These are phyloP conservation scores for Arachis hypogaea DNA, from an alignment of 306 rosid genomes.

Conservation along the genomic window DNA sequence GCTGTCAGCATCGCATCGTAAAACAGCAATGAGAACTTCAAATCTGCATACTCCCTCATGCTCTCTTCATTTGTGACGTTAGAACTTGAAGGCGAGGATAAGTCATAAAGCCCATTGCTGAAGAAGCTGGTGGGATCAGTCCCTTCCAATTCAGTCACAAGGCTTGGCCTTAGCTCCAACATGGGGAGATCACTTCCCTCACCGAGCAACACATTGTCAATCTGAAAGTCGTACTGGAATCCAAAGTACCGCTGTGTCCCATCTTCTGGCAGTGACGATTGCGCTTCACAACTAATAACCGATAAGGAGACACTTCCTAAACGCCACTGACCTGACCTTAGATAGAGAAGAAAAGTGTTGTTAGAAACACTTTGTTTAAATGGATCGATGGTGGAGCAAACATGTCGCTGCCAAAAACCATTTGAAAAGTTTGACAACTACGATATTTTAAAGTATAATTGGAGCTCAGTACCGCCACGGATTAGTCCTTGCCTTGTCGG, in stretches of 20 bases:
- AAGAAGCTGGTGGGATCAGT: constrained; percentile 50
- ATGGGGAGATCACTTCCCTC: constrained; percentile 69
- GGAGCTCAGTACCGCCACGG: too few species aligned
- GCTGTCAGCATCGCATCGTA: constrained; percentile 72
- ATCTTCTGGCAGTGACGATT: constrained; percentile 47
- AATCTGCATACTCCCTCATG: constrained; percentile 76
- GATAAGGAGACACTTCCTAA: constrained; percentile 63
- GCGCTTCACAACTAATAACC: constrained; percentile 42
- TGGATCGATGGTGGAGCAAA: constrained; percentile 13
- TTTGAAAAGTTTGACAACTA: constrained; percentile 8
- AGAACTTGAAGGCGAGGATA: constrained; percentile 28
- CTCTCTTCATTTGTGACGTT: constrained; percentile 65
- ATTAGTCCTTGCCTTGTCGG: too few species aligned
- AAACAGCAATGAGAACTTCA: constrained; percentile 81
- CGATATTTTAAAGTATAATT: too few species aligned
- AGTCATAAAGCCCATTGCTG: constrained; percentile 43
- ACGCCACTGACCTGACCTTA: constrained; percentile 94
- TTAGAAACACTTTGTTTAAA: constrained; percentile 38
- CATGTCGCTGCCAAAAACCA: background rate
- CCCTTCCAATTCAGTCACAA: constrained; percentile 53
- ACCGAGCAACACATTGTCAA: constrained; percentile 71
- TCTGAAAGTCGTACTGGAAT: constrained; percentile 59
- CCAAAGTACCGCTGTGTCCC: constrained; percentile 40
- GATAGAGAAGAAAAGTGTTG: constrained; percentile 43
- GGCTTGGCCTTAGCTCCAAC: constrained; percentile 75